Evolutionary conservation across 495 filamentous ascomycete genomes (phyloP).

Genomic region (Hypoxylon fuscum): DNA sequence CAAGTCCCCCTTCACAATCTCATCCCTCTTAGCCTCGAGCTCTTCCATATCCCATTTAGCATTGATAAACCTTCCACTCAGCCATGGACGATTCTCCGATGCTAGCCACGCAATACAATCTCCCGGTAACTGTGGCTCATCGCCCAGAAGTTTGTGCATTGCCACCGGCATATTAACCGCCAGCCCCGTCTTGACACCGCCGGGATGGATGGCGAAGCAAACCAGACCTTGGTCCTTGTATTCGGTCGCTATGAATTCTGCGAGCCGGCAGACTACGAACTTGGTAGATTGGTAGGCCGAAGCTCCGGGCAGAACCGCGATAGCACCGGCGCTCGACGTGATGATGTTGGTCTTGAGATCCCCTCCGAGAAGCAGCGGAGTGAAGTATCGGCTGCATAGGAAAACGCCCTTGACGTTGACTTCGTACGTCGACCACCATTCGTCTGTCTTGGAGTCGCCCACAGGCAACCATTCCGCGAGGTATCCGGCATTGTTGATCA

Average conservation of each 20-base stretch:
- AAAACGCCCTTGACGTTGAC: slow-evolving; percentile 57
- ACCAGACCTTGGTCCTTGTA: slow-evolving; percentile 54
- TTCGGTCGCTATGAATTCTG: slow-evolving; percentile 55
- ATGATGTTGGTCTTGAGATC: slow-evolving; percentile 49
- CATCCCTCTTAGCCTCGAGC: slow-evolving; percentile 54
- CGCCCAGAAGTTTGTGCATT: slow-evolving; percentile 31
- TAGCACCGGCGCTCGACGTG: slow-evolving; percentile 46
- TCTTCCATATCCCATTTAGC: slow-evolving; percentile 60
- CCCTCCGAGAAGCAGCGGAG: slow-evolving; percentile 53
- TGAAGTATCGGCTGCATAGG: slow-evolving; percentile 51
- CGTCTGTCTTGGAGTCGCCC: slow-evolving; percentile 42
- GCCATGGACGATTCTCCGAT: slow-evolving; percentile 49
- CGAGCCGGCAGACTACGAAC: slow-evolving; percentile 51
- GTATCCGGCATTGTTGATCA: slow-evolving; percentile 57
- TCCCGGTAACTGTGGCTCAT: slow-evolving; percentile 48
- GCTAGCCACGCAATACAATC: slow-evolving; percentile 51
- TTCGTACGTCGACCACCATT: slow-evolving; percentile 55
- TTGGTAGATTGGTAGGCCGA: slow-evolving; percentile 55
- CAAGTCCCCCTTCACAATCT: slow-evolving; percentile 53
- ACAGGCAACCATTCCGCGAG: slow-evolving; percentile 47
- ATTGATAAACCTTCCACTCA: slow-evolving; percentile 50
- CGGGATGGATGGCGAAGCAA: slow-evolving; percentile 55
- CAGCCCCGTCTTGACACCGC: slow-evolving; percentile 54
- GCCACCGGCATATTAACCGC: slow-evolving; percentile 39
- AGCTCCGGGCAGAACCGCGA: slow-evolving; percentile 29